These are phyloP conservation scores for Cyclospora cayetanensis DNA, from an alignment of 169 alveolate genomes.

Conservation along the genomic window DNA sequence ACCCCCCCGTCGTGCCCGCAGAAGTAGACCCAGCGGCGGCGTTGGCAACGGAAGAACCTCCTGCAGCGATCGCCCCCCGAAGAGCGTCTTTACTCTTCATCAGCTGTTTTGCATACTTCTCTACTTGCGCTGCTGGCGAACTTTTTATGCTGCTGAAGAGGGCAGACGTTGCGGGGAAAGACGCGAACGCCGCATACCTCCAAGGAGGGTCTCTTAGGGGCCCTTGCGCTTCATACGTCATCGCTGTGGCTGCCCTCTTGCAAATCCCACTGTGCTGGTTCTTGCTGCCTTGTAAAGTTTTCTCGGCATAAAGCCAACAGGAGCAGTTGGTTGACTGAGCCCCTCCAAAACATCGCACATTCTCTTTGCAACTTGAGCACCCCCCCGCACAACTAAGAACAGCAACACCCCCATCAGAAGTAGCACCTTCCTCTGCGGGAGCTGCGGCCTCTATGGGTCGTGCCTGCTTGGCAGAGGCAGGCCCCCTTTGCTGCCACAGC, in stretches of 20 bases:
- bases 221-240: neutral
- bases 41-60: neutral
- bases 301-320: neutral
- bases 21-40: neutral
- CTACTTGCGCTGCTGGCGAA: constrained; percentile 2
- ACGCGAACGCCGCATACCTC: neutral
- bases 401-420: neutral
- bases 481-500: neutral
- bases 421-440: neutral
- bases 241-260: neutral
- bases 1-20: neutral
- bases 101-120: neutral
- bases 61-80: constrained; percentile 18
- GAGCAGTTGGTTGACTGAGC: too few relatives aligned
- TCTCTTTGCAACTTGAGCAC: too few relatives aligned
- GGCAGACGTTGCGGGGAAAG: neutral
- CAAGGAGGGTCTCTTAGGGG: neutral
- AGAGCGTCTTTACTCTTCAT: neutral
- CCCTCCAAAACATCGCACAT: too few relatives aligned
- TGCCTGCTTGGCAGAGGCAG: neutral
- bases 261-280: constrained; percentile 25
- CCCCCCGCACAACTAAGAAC: neutral
- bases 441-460: neutral
- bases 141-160: neutral
- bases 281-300: constrained; percentile 13